Base-by-base conservation (phyloP, 2,329 filamentous ascomycete genomes). In the Paecilomyces niveus region DNA sequence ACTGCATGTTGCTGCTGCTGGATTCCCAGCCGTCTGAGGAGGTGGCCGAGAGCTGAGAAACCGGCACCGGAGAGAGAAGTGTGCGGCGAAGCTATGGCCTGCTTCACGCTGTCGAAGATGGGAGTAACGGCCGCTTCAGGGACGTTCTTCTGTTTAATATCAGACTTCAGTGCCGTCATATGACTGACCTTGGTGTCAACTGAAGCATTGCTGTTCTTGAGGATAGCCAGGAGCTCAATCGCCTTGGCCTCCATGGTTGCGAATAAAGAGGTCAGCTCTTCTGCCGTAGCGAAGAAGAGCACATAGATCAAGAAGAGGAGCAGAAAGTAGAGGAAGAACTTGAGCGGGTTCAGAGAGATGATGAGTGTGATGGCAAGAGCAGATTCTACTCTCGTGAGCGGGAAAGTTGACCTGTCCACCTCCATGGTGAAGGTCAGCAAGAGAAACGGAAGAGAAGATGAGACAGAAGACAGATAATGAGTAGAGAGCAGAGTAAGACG, bases 141-240 rank as follows among this genome's bases (percentile, higher is more conserved):
- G 53, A 96, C 90, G 78, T 92, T 92, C 72, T 89, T 88, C 74
- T 96, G 92, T 75, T 96, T 96, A 80, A 96, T 96, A 72, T 86
- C 85, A 51, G 89, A 92, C 76, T 96, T 96, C 75, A 92, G 80
- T 67, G 80, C 81, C 60, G 86, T 89, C 66, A 96, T 84, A 57
- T 84, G 83, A 63, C 85, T 80, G 63, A 91, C 82, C 71, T 92
- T 92, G 55, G 81, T 76, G 67, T 92, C 89, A 66, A 90, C 79
- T 54, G 85, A 81, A 39, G 83, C 81, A 66, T 90, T 88, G 65
- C 84, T 83, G 72, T 82, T 81, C 70, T 83, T 83, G 62, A 85
- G 76, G 56, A 79, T 76, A 58, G 75, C 76, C 63, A 85, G 71
- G 60, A 85, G 77, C 61, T 79, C 78, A 52, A 75, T 73, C 55